Percentiles rank a stretch among this genome's conserved stretches.
These are phyloP conservation scores for Plasmodium berghei DNA, from an alignment of 169 alveolate genomes.

Conservation along the genomic window DNA sequence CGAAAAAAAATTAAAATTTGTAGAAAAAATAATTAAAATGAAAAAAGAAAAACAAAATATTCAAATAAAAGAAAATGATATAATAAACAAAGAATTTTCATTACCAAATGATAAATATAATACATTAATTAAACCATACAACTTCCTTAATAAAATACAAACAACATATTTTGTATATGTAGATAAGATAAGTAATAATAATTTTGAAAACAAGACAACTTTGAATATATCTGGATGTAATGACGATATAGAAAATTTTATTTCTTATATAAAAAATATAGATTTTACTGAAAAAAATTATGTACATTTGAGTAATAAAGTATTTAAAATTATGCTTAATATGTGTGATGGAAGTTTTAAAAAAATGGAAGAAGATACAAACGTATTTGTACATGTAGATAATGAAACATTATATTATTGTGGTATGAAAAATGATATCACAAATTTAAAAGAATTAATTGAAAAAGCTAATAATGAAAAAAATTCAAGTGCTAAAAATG, in stretches of 20 bases:
- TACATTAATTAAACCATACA: conserved; percentile 46
- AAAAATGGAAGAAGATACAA: conserved; percentile 71
- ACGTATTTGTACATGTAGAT: conserved; percentile 53
- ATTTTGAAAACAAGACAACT: conserved; percentile 22
- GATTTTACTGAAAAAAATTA: conserved; percentile 49
- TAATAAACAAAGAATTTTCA: conserved; percentile 36
- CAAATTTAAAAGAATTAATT: conserved; percentile 44
- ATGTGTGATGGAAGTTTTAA: conserved; percentile 46
- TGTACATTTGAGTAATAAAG: conserved; percentile 22
- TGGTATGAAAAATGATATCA: conserved; percentile 63
- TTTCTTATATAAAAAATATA: conserved; percentile 15
- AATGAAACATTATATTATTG: conserved; percentile 56
- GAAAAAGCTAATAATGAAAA: conserved; percentile 58
- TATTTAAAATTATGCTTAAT: conserved; percentile 55
- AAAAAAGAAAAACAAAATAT: conserved; percentile 68
- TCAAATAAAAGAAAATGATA: conserved; percentile 25
- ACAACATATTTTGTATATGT: conserved; percentile 43
- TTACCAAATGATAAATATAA: conserved; percentile 48
- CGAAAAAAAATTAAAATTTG: conserved; percentile 49
- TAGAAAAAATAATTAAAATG: conserved; percentile 58
- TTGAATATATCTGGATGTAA: conserved; percentile 38
- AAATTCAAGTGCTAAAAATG: conserved; percentile 23
- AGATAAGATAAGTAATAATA: conserved; percentile 32
- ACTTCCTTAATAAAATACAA: conserved; percentile 36
- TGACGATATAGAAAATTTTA: conserved; percentile 65